phyloP scores from a whole-genome alignment of 1,284 basidiomycete genomes.

The Boletus mariae region DNA sequence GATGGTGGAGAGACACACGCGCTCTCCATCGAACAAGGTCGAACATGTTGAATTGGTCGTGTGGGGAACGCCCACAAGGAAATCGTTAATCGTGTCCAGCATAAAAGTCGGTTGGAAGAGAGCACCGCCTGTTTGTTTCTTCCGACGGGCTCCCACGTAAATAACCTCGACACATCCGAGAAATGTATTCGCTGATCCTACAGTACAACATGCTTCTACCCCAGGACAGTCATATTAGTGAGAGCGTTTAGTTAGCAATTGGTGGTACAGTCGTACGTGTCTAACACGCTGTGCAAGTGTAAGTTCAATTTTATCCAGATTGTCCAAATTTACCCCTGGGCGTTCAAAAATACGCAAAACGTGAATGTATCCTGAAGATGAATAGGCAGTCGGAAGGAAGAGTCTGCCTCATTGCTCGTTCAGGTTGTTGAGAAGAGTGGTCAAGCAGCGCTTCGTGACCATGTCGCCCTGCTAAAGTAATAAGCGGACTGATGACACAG shows the following conservation, averaged over 20 bases:
- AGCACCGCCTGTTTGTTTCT: not conserved
- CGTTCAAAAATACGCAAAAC: constrained; percentile 16
- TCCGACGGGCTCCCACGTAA: constrained; percentile 15
- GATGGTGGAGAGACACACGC: constrained; percentile 25
- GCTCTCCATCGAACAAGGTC: constrained; percentile 24
- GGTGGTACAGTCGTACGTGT: constrained; percentile 30
- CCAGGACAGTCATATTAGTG: constrained; percentile 33
- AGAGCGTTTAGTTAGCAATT: constrained; percentile 31
- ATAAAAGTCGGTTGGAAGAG: not conserved
- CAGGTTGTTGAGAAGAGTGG: constrained; percentile 92
- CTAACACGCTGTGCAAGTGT: constrained; percentile 28
- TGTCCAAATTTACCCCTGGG: constrained; percentile 31
- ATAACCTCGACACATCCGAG: not conserved
- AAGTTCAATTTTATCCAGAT: constrained; percentile 32
- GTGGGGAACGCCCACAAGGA: constrained; percentile 3
- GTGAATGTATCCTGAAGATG: constrained; percentile 2
- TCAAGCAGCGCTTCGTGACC: constrained; percentile 95
- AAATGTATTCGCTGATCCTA: constrained; percentile 19
- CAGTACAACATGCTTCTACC: constrained; percentile 36
- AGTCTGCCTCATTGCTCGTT: constrained; percentile 47
- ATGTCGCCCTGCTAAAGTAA: constrained; percentile 70
- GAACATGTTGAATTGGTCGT: constrained; percentile 27
- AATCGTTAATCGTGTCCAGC: constrained; percentile 12
- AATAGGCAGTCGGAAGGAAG: not conserved
- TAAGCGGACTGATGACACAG: constrained; percentile 4